phyloP scores from a whole-genome alignment of 129 eudicot species.

The Cynara cardunculus region DNA sequence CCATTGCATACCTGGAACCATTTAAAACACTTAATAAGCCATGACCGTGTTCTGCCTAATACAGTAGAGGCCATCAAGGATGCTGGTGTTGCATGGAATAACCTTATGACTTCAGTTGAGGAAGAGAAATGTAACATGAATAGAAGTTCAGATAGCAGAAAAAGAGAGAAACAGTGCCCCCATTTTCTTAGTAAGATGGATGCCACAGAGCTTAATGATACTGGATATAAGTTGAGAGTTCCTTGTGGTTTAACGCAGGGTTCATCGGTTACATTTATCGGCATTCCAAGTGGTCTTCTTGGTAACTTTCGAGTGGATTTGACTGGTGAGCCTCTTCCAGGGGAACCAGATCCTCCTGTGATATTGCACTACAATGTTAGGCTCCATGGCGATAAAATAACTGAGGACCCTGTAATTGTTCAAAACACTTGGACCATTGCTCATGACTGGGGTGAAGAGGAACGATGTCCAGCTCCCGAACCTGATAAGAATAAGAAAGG shows the following conservation, averaged over 20 bases:
- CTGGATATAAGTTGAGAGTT: conserved; percentile 60
- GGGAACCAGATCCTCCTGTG: conserved; percentile 92
- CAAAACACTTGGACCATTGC: conserved; percentile 92
- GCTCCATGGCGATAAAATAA: conserved; percentile 82
- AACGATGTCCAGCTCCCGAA: conserved; percentile 82
- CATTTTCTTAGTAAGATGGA: conserved; percentile 80
- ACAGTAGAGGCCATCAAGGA: conserved; percentile 81
- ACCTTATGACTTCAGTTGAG: conserved; percentile 71
- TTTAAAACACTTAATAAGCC: conserved; percentile 50
- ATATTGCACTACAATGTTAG: conserved; percentile 93
- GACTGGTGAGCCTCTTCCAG: conserved; percentile 89
- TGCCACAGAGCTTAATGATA: conserved; percentile 56
- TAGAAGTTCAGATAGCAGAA: conserved; percentile 47
- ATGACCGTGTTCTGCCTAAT: conserved; percentile 76
- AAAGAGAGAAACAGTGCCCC: conserved; percentile 87
- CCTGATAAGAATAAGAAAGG: conserved; percentile 70
- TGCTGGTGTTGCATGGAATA: conserved; percentile 78
- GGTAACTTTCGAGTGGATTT: conserved; percentile 87
- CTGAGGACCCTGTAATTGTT: conserved; percentile 93
- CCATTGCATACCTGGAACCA: conserved; percentile 80
- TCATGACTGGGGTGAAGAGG: conserved; percentile 98
- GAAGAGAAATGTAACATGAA: conserved; percentile 61
- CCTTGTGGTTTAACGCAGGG: conserved; percentile 99
- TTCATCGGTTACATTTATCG: conserved; percentile 87
- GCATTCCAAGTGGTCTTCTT: conserved; percentile 88